phyloP scores from a whole-genome alignment of 306 rosid species.

The Sicyos edulis region DNA sequence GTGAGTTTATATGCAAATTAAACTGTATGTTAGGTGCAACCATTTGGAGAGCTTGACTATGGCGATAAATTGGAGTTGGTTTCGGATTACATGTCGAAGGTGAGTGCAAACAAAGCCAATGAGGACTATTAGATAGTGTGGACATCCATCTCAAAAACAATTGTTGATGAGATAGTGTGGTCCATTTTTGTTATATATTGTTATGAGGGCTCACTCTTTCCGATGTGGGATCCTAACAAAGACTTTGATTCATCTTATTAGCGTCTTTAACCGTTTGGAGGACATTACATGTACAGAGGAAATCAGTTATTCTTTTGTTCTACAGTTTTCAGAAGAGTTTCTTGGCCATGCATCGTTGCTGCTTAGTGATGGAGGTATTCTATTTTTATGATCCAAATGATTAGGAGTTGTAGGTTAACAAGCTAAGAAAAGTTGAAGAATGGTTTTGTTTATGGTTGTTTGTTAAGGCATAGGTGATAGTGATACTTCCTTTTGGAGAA shows the following conservation, averaged over 20 bases:
- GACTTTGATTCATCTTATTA: constrained; percentile 10
- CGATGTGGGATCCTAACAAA: too few species aligned
- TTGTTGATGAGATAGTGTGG: too few species aligned
- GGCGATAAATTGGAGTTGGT: constrained; percentile 45
- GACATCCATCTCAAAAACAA: too few species aligned
- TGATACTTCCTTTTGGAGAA: not conserved
- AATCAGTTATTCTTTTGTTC: constrained; percentile 7
- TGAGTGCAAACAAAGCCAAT: constrained; percentile 21
- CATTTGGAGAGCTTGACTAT: constrained; percentile 53
- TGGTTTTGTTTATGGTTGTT: not conserved
- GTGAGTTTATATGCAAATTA: not conserved
- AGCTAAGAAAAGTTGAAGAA: constrained; percentile 1
- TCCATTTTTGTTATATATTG: too few species aligned
- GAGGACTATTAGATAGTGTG: too few species aligned
- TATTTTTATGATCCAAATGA: constrained; percentile 1
- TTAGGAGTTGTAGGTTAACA: not conserved
- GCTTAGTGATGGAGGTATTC: constrained; percentile 29
- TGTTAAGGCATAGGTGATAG: not conserved
- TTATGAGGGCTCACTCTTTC: too few species aligned
- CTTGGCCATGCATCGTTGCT: constrained; percentile 47
- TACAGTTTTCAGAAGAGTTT: constrained; percentile 54
- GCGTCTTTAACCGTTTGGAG: not conserved
- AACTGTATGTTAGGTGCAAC: constrained; percentile 39
- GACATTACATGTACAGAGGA: not conserved
- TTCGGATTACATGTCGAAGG: constrained; percentile 47